Conservation (phyloP, 139 green algal genomes). For the Coccomyxa sp. region DNA sequence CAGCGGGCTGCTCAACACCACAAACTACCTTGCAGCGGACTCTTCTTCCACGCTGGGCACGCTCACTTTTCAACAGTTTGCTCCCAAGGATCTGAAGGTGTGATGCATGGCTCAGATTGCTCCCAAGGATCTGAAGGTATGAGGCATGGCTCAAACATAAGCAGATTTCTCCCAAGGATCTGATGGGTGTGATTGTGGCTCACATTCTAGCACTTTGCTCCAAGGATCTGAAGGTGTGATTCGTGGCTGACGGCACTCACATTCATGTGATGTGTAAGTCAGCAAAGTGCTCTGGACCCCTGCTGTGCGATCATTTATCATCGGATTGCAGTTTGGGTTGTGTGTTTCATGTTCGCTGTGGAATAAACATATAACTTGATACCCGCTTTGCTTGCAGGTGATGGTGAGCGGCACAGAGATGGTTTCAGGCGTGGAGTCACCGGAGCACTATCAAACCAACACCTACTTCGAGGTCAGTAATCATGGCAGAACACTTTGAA, state of each 20-base stretch:
- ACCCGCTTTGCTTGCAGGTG: background rate
- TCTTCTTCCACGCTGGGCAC: background rate
- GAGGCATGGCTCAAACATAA: background rate
- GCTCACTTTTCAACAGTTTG: constrained; percentile 13
- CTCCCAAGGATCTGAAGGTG: constrained; percentile 6
- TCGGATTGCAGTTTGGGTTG: background rate
- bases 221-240: background rate
- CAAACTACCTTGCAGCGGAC: constrained; percentile 9
- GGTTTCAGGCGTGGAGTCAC: background rate
- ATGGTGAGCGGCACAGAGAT: background rate
- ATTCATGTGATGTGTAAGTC: background rate
- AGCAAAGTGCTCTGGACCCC: background rate
- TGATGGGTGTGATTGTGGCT: background rate
- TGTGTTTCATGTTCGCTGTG: background rate
- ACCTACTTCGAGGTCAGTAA: background rate
- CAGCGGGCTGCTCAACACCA: constrained; percentile 1
- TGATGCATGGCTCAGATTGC: background rate
- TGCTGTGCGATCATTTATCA: background rate
- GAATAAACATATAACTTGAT: background rate
- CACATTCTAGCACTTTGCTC: background rate
- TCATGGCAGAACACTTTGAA: too few relatives aligned
- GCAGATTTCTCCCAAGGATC: constrained; percentile 6
- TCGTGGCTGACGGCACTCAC: background rate
- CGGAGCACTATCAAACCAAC: constrained; percentile 1
- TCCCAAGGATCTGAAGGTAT: background rate